phyloP scores from a whole-genome alignment of 2,329 filamentous ascomycete genomes.

The Podosphaera aphanis region DNA sequence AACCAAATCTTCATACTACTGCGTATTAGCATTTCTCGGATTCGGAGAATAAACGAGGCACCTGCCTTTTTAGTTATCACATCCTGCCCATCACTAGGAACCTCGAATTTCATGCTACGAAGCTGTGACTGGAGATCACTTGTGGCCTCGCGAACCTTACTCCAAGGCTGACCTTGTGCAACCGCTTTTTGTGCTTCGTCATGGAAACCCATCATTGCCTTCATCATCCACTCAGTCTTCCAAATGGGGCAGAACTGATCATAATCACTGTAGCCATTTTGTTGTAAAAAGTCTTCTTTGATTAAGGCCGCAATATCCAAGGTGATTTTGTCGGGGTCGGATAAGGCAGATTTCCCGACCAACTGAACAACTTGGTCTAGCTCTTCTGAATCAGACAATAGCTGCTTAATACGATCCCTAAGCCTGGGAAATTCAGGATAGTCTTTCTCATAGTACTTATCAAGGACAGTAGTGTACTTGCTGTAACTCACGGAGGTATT shows the following conservation, averaged over 20 bases:
- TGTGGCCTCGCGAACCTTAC: constrained; percentile 78
- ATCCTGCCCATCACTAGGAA: constrained; percentile 67
- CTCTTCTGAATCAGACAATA: constrained; percentile 87
- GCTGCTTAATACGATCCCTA: constrained; percentile 77
- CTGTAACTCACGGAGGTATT: constrained; percentile 88
- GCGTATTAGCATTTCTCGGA: constrained; percentile 4
- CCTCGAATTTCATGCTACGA: constrained; percentile 88
- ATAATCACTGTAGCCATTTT: constrained; percentile 97
- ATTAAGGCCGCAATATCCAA: constrained; percentile 74
- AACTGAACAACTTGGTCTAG: constrained; percentile 96
- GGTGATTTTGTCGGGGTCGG: constrained; percentile 94
- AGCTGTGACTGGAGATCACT: constrained; percentile 65
- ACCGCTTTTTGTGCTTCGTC: constrained; percentile 94
- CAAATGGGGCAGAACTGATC: constrained; percentile 98
- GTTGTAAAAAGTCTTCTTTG: constrained; percentile 97
- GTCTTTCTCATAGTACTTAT: constrained; percentile 86
- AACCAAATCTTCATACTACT: constrained; percentile 71
- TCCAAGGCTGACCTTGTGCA: constrained; percentile 73
- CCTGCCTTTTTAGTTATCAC: constrained; percentile 61
- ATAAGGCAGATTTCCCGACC: constrained; percentile 88
- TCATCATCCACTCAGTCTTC: constrained; percentile 99
- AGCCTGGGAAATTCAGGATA: constrained; percentile 84
- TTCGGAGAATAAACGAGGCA: background rate
- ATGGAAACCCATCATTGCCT: constrained; percentile 93
- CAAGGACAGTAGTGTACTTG: constrained; percentile 77